These are phyloP conservation scores for Lenwebbia sp. DNA, from an alignment of 345 rosid genomes.

Conservation along the genomic window DNA sequence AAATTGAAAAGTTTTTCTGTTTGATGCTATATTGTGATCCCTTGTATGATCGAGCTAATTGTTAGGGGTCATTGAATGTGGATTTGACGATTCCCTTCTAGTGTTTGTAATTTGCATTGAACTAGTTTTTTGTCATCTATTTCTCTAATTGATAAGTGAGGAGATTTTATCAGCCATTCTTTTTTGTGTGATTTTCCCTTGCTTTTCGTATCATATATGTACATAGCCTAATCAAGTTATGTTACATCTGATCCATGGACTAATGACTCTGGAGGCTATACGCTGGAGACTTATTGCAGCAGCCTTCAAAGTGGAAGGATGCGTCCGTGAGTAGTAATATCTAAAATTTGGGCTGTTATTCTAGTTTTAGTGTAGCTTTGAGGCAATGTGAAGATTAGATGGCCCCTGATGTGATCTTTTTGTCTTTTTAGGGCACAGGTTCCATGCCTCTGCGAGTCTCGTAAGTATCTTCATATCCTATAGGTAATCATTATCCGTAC, in stretches of 20 bases:
- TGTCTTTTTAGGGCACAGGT: slow-evolving; percentile 20
- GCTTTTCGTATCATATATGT: not conserved
- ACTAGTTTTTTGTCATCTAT: not conserved
- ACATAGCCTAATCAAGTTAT: slow-evolving; percentile 29
- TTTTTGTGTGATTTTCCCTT: not conserved
- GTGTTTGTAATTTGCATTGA: not conserved
- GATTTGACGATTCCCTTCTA: not conserved
- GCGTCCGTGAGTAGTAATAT: slow-evolving; percentile 22
- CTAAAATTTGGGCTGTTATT: not conserved
- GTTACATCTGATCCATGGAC: slow-evolving; percentile 57
- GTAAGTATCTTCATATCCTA: slow-evolving; percentile 27
- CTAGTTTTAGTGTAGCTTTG: not conserved
- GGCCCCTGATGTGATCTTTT: slow-evolving; percentile 1
- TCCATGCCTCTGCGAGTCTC: slow-evolving; percentile 11
- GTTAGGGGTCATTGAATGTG: not conserved
- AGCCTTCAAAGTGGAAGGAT: slow-evolving; percentile 7
- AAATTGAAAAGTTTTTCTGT: not conserved
- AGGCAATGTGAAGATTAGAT: not conserved
- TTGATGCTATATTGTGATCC: not conserved
- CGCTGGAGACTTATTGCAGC: slow-evolving; percentile 24
- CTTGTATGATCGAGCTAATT: not conserved
- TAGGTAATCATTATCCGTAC: not conserved
- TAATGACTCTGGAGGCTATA: slow-evolving; percentile 41
- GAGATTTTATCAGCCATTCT: not conserved
- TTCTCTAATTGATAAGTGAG: not conserved